These are phyloP conservation scores for Psilocybe mexicana DNA, from an alignment of 1,284 basidiomycete genomes.

Conservation along the genomic window DNA sequence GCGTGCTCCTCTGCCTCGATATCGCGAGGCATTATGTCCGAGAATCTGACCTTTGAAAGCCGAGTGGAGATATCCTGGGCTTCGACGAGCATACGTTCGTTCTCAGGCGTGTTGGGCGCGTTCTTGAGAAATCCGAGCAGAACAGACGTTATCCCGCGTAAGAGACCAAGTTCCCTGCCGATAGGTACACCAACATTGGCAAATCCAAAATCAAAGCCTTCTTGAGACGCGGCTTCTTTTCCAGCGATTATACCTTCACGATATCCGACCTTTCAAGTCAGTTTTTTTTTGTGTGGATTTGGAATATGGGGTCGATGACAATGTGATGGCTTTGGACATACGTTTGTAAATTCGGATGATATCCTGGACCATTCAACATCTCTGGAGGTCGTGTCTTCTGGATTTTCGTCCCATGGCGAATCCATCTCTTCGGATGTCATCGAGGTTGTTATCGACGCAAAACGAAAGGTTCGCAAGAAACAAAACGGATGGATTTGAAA, in stretches of 20 bases:
- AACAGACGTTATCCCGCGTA: conserved; percentile 68
- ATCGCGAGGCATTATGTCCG: conserved; percentile 70
- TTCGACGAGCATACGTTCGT: conserved; percentile 35
- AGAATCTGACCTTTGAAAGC: conserved; percentile 61
- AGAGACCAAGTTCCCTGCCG: conserved; percentile 68
- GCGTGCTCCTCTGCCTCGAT: conserved; percentile 73
- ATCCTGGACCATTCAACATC: conserved; percentile 67
- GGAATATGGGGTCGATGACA: neutral
- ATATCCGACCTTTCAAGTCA: conserved; percentile 67
- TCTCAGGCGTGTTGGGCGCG: conserved; percentile 11
- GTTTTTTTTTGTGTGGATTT: conserved; percentile 7
- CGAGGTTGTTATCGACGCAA: neutral
- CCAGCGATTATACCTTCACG: conserved; percentile 86
- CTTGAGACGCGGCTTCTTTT: conserved; percentile 77
- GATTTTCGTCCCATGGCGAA: conserved; percentile 56
- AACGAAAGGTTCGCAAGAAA: neutral
- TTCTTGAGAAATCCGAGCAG: conserved; percentile 52
- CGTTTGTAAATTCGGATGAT: conserved; percentile 66
- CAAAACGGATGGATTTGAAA: no score
- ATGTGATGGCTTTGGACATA: conserved; percentile 28
- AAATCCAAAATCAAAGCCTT: conserved; percentile 82
- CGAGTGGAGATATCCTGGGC: conserved; percentile 50
- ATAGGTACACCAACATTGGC: conserved; percentile 69
- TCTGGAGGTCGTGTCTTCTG: conserved; percentile 24
- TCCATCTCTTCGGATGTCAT: conserved; percentile 34